Conservation (phyloP, 495 filamentous ascomycete genomes). For the Penicillium dipodomyicola region DNA sequence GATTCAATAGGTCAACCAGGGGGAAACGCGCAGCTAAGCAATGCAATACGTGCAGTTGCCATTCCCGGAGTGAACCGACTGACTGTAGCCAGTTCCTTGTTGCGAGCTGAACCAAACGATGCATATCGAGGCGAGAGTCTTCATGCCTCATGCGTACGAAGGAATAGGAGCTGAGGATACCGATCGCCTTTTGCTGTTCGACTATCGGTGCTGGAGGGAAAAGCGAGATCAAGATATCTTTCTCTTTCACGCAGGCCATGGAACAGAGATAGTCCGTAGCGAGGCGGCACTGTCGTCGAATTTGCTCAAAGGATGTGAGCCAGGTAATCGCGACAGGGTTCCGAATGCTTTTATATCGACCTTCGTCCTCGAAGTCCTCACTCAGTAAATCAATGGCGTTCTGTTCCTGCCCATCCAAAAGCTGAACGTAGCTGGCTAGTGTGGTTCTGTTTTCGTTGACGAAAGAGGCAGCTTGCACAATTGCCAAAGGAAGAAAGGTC, state of each 20-base stretch:
- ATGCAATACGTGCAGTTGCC: conserved; percentile 13
- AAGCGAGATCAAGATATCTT: conserved; percentile 22
- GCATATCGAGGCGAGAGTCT: conserved; percentile 13
- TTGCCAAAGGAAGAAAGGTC: conserved; percentile 40
- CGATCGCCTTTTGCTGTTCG: conserved; percentile 30
- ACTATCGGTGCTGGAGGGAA: conserved; percentile 8
- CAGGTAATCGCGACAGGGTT: conserved; percentile 57
- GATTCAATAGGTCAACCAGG: conserved; percentile 17
- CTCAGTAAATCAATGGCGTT: conserved; percentile 43
- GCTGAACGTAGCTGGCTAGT: conserved; percentile 42
- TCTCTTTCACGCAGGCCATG: conserved; percentile 42
- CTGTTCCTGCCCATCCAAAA: conserved; percentile 42
- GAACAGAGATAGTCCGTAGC: conserved; percentile 42
- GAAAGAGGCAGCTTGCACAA: conserved; percentile 44
- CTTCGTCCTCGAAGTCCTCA: conserved; percentile 49
- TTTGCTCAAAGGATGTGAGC: conserved; percentile 53
- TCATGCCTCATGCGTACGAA: conserved; percentile 20
- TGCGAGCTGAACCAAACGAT: conserved; percentile 30
- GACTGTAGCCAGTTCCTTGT: conserved; percentile 35
- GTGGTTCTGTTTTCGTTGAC: conserved; percentile 42
- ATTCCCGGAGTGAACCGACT: not conserved
- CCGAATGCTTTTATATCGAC: conserved; percentile 38
- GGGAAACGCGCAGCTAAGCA: conserved; percentile 25
- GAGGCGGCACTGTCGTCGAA: conserved; percentile 26
- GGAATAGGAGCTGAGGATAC: conserved; percentile 32